Conservation (phyloP, 768 basidiomycete species). For the Termitomyces sp. region DNA sequence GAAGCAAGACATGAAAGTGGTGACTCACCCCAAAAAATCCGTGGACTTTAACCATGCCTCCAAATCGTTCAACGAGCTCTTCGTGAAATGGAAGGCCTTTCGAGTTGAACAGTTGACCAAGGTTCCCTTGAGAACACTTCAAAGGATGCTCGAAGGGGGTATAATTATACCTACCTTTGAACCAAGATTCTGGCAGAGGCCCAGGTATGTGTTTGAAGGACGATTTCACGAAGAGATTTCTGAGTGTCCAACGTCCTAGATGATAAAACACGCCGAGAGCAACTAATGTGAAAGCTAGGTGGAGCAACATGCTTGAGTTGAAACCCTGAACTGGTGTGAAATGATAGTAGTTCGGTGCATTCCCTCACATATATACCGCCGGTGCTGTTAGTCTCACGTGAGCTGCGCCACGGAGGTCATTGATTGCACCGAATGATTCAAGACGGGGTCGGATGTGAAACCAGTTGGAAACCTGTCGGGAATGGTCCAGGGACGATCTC, state of each 20-base stretch:
- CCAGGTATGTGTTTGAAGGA: constrained; percentile 26
- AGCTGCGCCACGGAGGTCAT: constrained; percentile 8
- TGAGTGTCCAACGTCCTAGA: constrained; percentile 8
- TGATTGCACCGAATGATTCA: neutral
- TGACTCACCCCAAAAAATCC: constrained; percentile 40
- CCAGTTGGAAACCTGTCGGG: constrained; percentile 3
- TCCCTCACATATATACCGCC: constrained; percentile 1
- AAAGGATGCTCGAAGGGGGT: neutral
- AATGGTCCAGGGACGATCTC: neutral
- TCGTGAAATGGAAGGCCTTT: constrained; percentile 39
- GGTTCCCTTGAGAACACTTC: constrained; percentile 24
- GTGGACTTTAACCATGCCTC: constrained; percentile 37
- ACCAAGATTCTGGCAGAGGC: constrained; percentile 26
- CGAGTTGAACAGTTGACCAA: constrained; percentile 35
- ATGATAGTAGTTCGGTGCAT: neutral
- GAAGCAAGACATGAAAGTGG: neutral
- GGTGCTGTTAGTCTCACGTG: constrained; percentile 5
- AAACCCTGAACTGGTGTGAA: neutral
- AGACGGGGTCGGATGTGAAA: neutral
- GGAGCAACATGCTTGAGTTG: neutral
- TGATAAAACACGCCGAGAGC: constrained; percentile 1
- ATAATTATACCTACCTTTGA: constrained; percentile 19
- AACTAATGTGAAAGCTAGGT: neutral
- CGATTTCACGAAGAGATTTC: constrained; percentile 7
- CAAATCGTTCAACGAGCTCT: constrained; percentile 29